Evolutionary conservation across 768 basidiomycete genomes (phyloP), one percentile per base, ranked within the genome.

Genomic region (Suillus lakei): DNA sequence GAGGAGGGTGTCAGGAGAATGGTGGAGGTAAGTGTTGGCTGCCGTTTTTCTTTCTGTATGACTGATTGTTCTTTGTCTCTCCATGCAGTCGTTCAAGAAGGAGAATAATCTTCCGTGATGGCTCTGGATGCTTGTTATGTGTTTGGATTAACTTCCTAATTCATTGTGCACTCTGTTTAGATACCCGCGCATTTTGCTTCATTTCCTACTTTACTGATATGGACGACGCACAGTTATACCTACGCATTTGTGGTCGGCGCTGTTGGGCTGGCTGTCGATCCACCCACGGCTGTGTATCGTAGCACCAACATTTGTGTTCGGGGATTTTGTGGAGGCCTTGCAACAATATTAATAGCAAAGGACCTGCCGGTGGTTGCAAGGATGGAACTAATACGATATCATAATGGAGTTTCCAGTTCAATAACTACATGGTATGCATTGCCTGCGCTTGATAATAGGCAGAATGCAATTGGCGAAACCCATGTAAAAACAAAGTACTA

Each of bases 1-100:
- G 89, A 94, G 70, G 96, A 99, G 68, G 98, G 96, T 32, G 84
- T 98, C 59, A 85, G 86, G 78, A 83, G 83, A 68, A 92, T 89
- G 77, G 85, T 95, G 4, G 89, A 91, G 76, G 92, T 92, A 69
- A 64, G 90, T 78, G 26, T 41, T 1, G 28, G 4, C n/a, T 4
- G 15, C 48, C 23, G 8, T 5, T 23, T 30, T 34, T 39, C 1
- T 5, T 28, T 26, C 26, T 6, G 39, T 26, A 41, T 15, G 41
- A 26, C 26, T 43, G 23, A 51, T 62, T n/a, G 5, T 13, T 28
- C n/a, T 30, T 1, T 6, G 15, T n/a, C 36, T n/a, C 39, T 26
- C 38, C n/a, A 30, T 7, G n/a, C 38, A 76, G 76, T 75, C 64
- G 67, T 76, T 76, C 66, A 76, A 78, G 64, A 66, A 63, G 26